Percentiles rank a stretch among this genome's conserved stretches.
phyloP scores from a whole-genome alignment of 305 asterid species.

The Solanum hybrid region DNA sequence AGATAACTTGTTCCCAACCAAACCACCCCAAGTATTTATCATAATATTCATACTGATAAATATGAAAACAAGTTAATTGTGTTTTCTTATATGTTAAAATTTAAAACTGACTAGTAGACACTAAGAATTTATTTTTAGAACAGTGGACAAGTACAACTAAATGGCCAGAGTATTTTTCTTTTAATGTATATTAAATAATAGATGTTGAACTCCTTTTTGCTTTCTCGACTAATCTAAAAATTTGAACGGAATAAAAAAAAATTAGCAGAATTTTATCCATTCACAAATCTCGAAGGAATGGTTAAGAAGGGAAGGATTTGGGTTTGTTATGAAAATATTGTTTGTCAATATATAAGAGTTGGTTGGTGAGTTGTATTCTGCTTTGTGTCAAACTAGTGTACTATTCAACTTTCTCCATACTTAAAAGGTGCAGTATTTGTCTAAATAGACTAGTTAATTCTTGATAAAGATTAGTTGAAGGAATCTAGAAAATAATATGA shows the following conservation, averaged over 20 bases:
- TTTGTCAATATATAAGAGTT: not conserved
- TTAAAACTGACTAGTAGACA: no score
- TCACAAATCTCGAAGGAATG: not conserved
- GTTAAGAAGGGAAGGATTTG: not conserved
- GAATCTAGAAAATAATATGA: not conserved
- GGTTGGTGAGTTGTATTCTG: slow-evolving; percentile 14
- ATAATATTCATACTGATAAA: not conserved
- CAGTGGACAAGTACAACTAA: not conserved
- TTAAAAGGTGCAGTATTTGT: not conserved
- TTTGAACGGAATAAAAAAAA: not conserved
- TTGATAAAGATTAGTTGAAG: not conserved
- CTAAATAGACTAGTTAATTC: not conserved
- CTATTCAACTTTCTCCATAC: not conserved
- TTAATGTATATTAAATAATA: no score
- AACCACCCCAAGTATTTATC: no score
- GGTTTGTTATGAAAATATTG: not conserved
- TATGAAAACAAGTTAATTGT: no score
- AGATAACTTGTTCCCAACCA: no score
- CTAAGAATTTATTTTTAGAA: no score
- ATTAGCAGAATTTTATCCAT: not conserved
- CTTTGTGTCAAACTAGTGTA: not conserved
- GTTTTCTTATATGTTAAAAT: no score
- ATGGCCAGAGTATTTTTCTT: not conserved
- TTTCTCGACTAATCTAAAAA: not conserved
- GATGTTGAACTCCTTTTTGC: not conserved